phyloP scores from a whole-genome alignment of 2,329 filamentous ascomycete genomes.

The Talaromyces funiculosus region DNA sequence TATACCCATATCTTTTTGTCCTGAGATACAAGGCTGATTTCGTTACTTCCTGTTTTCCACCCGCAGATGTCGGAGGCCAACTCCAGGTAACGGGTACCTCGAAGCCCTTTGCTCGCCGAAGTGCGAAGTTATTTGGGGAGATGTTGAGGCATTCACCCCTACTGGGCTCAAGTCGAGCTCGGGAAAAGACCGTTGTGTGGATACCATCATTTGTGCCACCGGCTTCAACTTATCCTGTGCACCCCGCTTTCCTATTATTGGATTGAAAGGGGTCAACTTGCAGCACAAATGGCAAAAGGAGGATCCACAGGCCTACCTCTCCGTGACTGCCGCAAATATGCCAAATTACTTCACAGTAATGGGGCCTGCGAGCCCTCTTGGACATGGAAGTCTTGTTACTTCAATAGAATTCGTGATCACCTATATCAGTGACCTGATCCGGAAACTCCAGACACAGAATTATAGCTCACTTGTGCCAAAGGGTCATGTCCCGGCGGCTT shows the following conservation, averaged over 20 bases:
- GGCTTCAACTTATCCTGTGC: not conserved
- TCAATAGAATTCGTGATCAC: constrained; percentile 37
- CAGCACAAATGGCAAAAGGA: too few species aligned
- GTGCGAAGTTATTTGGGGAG: constrained; percentile 39
- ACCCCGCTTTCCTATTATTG: too few species aligned
- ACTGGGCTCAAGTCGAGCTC: constrained; percentile 26
- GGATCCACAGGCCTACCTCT: too few species aligned
- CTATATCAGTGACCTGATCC: constrained; percentile 37
- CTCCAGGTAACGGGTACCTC: constrained; percentile 40
- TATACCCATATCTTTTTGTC: constrained; percentile 17
- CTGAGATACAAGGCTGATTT: not conserved
- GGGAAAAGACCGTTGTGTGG: constrained; percentile 21
- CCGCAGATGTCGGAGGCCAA: too few species aligned
- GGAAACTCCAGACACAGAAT: constrained; percentile 38
- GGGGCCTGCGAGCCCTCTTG: constrained; percentile 38
- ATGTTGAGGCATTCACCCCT: constrained; percentile 32
- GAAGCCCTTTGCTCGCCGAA: constrained; percentile 41
- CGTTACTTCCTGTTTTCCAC: too few species aligned
- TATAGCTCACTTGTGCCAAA: constrained; percentile 37
- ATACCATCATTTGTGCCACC: constrained; percentile 16
- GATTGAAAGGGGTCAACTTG: too few species aligned
- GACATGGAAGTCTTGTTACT: constrained; percentile 38
- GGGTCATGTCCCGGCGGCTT: constrained; percentile 25
- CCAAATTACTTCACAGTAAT: constrained; percentile 43
- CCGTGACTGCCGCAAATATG: too few species aligned